Conservation (phyloP, 441 rosid species). For the Populus hybrid region DNA sequence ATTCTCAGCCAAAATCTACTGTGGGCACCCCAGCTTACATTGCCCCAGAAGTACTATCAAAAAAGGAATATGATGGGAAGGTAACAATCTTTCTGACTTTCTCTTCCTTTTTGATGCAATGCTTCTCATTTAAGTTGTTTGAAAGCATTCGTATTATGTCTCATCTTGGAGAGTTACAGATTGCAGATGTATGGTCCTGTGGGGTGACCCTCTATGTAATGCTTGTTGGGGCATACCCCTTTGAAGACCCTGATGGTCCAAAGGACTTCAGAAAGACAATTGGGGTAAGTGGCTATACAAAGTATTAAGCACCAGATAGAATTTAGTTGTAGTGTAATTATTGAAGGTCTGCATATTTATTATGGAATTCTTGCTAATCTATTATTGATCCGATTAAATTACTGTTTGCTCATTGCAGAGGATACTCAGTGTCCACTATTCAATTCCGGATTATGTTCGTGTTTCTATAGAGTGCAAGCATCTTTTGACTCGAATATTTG, state of each 20-base stretch:
- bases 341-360: not conserved
- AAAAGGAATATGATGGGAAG: conserved; percentile 62
- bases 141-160: not conserved
- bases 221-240: conserved; percentile 73
- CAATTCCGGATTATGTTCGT: conserved; percentile 46
- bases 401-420: conserved; percentile 30
- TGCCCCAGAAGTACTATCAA: conserved; percentile 57
- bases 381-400: not conserved
- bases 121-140: not conserved
- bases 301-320: not conserved
- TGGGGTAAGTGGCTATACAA: conserved; percentile 33
- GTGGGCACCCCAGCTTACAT: conserved; percentile 73
- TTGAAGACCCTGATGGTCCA: conserved; percentile 57
- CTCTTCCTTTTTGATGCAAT: not conserved
- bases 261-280: conserved; percentile 56
- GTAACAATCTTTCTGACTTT: conserved; percentile 20
- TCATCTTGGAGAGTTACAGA: conserved; percentile 26
- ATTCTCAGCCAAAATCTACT: conserved; percentile 71
- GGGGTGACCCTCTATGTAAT: conserved; percentile 71
- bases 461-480: conserved; percentile 47
- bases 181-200: conserved; percentile 77
- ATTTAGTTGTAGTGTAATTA: not conserved
- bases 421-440: conserved; percentile 46
- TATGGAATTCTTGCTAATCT: not conserved
- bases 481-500: conserved; percentile 55